Base-by-base conservation (phyloP, 306 rosid genomes). In the Cercis canadensis region DNA sequence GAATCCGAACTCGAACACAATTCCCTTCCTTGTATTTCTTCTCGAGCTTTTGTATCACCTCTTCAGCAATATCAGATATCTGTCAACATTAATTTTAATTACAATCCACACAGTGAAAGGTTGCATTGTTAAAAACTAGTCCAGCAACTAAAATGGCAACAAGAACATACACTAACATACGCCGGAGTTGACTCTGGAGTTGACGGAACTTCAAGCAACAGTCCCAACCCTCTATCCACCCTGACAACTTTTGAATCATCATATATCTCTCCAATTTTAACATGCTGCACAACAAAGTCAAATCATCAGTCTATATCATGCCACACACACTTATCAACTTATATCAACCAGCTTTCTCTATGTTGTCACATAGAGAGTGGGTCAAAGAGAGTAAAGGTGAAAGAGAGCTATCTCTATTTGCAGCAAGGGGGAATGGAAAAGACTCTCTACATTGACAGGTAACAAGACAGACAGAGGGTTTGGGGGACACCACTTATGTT, bases 31-130 rank as follows among this genome's bases (percentile, higher is more conserved):
- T 24, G 29, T 24, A 24, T 24, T 83, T 94, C 86, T 94, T 94
- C 79, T 89, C 96, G 70, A 91, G 88, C 78, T 86, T 94, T 66
- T 77, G 84, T 73, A 67, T 80, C 69, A 71, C 92, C 49, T 72
- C 89, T 75, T 94, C 97, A 67, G 88, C 89, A 78, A 87, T 80
- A 83, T 94, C 96, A 70, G 89, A 87, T 74, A 84, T 85, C 98
- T 90, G 79, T 67, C 55, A 69, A 65, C 18, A 67, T 55, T 29
- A 69, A 79, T 65, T 60, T 18, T 72, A 65, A 31, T 65, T 11
- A 75, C 11, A 46, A 72, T 70, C 29, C 12, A 78, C 4, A 66
- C 12, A 24, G 13, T 5, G 74, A 65, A 33, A 51, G 41, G 17
- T 57, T 45, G 53, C 62, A 49, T 50, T 4, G 80, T 24, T 50